Evolutionary conservation across 192 early-diverging fungal species (phyloP), one percentile per base, ranked within the genome.

Genomic region (Pilobolus umbonatus): DNA sequence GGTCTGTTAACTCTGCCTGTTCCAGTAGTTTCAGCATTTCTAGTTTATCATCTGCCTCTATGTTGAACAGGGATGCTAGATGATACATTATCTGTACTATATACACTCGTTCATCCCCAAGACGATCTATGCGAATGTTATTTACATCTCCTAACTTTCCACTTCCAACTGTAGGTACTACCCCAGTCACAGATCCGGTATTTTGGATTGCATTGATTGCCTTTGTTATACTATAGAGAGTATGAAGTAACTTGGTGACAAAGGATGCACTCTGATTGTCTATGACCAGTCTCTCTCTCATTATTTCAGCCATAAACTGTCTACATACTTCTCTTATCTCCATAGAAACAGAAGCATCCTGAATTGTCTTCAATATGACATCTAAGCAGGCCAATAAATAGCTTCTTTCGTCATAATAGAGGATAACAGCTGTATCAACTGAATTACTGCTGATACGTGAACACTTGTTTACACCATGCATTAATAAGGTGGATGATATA

Each of bases 401-500:
- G 39, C 80, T 75, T 42, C 84, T 65, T 53, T 92, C 88, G 28
- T 63, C 60, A 60, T 84, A 81, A 66, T 83, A 93, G 50, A 88
- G 60, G 17, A 83, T 35, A 9, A 92, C 80, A 1, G 88, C 81
- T 0, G 83, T 80, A 34, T 89, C 84, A 21, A 77, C 75, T 2
- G 81, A 75, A 15, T 77, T 79, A 31, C 76, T 71, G 46, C 85
- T 78, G 38, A 81, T 85, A 30, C 68, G 66, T 55, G 83, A 72
- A 32, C 73, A 64, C 19, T 77, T 69, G 5, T 78, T 61, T 9
- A 74, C 63, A 1, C 81, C 81, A 51, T 76, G 59, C 43, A 79
- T 74, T 49, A 89, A 67, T 29, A 94, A 69, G 6, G 80, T 69
- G 3, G 88, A 78, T 4, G 92, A 93, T 10, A 80, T 58, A 54